These are phyloP conservation scores for Spathaspora arborariae DNA, from an alignment of 805 yeast genomes.

Conservation along the genomic window DNA sequence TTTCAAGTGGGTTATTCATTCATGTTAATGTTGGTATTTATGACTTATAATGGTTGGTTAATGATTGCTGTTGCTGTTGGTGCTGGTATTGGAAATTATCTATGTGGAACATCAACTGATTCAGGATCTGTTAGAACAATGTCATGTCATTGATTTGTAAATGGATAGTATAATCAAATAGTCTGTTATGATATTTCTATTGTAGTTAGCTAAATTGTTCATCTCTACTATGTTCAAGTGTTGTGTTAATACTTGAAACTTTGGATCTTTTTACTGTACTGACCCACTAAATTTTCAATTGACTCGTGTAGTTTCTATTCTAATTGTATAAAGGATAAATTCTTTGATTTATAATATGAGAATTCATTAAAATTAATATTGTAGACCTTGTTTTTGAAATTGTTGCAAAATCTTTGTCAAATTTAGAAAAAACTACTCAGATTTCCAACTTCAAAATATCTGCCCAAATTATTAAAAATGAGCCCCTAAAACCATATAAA, in stretches of 20 bases:
- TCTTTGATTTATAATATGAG: too few relatives aligned
- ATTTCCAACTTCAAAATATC: too few relatives aligned
- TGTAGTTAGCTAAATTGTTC: too few relatives aligned
- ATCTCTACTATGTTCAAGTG: too few relatives aligned
- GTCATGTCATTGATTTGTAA: slow-evolving; percentile 37
- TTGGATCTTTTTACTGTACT: too few relatives aligned
- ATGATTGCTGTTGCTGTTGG: slow-evolving; percentile 73
- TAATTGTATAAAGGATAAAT: too few relatives aligned
- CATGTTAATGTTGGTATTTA: slow-evolving; percentile 72
- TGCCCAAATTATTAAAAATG: neutral
- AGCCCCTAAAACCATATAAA: neutral
- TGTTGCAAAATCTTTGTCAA: neutral
- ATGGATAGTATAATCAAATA: too few relatives aligned
- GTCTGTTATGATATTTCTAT: neutral
- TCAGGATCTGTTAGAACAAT: slow-evolving; percentile 15
- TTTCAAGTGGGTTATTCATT: slow-evolving; percentile 67
- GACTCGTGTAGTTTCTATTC: too few relatives aligned
- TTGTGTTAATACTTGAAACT: too few relatives aligned
- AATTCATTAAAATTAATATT: too few relatives aligned
- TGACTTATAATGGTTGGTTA: slow-evolving; percentile 86
- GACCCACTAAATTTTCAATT: too few relatives aligned
- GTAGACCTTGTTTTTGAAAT: too few relatives aligned
- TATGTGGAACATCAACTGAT: slow-evolving; percentile 43
- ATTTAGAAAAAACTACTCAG: neutral
- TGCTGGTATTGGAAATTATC: slow-evolving; percentile 63